Conservation (phyloP, 2,329 filamentous ascomycete genomes). For the Raffaelea arxii region DNA sequence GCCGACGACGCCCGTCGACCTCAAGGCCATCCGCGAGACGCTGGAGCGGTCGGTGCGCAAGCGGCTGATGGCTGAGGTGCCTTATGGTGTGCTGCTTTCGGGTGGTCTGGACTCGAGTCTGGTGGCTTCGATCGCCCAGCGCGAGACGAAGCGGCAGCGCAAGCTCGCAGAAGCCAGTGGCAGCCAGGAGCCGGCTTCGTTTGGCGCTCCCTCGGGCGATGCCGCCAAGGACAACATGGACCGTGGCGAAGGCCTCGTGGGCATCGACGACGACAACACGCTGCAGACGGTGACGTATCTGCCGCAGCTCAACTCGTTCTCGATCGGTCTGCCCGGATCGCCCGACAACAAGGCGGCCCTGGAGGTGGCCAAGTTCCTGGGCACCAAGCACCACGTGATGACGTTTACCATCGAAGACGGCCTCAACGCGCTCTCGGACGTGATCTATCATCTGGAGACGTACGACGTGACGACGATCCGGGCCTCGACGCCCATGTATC, state of each 20-base stretch:
- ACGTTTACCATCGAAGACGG: constrained; percentile 98
- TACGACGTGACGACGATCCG: constrained; percentile 98
- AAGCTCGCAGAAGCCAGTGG: constrained; percentile 46
- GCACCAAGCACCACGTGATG: constrained; percentile 96
- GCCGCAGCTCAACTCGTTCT: constrained; percentile 96
- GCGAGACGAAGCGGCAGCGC: constrained; percentile 75
- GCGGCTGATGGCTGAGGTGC: constrained; percentile 96
- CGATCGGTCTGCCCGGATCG: constrained; percentile 86
- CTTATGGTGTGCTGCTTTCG: constrained; percentile 90
- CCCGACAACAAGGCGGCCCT: constrained; percentile 87
- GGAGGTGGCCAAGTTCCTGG: constrained; percentile 91
- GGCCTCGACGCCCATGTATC: constrained; percentile 96
- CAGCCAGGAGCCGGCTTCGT: constrained; percentile 34
- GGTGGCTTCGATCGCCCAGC: constrained; percentile 89
- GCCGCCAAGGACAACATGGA: constrained; percentile 41
- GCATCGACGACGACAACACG: constrained; percentile 87
- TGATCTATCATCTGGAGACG: constrained; percentile 95
- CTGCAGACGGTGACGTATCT: constrained; percentile 84
- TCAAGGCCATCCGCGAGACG: constrained; percentile 69
- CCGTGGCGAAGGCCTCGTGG: constrained; percentile 66
- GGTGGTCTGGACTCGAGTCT: constrained; percentile 93
- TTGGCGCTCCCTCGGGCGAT: constrained; percentile 25
- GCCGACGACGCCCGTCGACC: constrained; percentile 71
- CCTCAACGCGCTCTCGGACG: constrained; percentile 90
- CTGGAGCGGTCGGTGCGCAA: constrained; percentile 91